A percentile compares a stretch with the other conserved stretches of the same genome.
These are phyloP conservation scores for Diaporthe longicolla DNA, from an alignment of 2,329 filamentous ascomycete species.

Conservation along the genomic window DNA sequence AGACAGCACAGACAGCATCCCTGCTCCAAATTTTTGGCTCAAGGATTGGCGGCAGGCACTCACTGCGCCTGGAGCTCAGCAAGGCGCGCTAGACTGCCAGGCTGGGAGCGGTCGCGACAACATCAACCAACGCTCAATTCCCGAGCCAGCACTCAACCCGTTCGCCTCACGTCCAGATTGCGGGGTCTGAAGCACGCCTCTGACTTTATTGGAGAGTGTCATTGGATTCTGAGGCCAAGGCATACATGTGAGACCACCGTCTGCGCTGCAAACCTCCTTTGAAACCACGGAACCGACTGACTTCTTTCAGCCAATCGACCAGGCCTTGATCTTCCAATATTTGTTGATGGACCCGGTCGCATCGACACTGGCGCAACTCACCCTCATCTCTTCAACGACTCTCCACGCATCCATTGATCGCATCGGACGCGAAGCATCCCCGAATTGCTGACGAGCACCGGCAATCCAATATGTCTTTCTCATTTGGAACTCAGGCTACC, in stretches of 20 bases:
- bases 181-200: slow-evolving; percentile 15
- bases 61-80: slow-evolving; percentile 21
- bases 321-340: neutral
- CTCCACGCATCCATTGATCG: neutral
- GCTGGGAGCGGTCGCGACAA: slow-evolving; percentile 37
- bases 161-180: slow-evolving; percentile 10
- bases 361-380: neutral
- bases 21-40: slow-evolving; percentile 31
- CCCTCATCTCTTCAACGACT: neutral
- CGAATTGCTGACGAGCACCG: neutral
- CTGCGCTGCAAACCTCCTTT: neutral
- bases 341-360: neutral
- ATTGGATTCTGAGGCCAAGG: neutral
- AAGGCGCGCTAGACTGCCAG: slow-evolving; percentile 31
- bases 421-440: no score
- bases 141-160: slow-evolving; percentile 9
- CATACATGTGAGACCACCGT: slow-evolving; percentile 6
- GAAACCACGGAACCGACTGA: slow-evolving; percentile 1
- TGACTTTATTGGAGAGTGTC: slow-evolving; percentile 1
- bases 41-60: slow-evolving; percentile 29
- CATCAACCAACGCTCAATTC: slow-evolving; percentile 7
- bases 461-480: slow-evolving; percentile 44
- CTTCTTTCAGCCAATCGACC: slow-evolving; percentile 7
- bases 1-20: neutral
- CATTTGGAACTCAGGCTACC: slow-evolving; percentile 51